Percentiles rank a stretch among this genome's conserved stretches.
phyloP scores from a whole-genome alignment of 306 rosid genomes.

The Quercus gilva region DNA sequence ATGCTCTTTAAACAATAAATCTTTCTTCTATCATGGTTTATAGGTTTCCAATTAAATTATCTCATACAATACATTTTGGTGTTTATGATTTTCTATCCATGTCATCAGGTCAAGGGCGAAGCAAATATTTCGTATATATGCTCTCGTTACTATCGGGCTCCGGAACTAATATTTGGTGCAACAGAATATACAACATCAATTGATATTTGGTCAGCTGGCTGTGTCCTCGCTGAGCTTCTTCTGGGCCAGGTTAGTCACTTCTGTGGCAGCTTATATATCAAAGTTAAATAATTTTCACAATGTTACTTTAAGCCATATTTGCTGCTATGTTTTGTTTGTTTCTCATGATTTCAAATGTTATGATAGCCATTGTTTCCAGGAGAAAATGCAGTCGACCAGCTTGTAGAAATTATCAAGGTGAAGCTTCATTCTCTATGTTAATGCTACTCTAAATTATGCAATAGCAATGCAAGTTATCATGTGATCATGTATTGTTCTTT shows the following conservation, averaged over 20 bases:
- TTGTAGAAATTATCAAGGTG: slow-evolving; percentile 96
- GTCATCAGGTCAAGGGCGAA: slow-evolving; percentile 76
- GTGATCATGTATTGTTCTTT: slow-evolving; percentile 23
- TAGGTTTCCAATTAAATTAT: not conserved
- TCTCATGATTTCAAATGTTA: slow-evolving; percentile 37
- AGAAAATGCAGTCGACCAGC: slow-evolving; percentile 93
- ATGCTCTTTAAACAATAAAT: not conserved
- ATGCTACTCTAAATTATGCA: slow-evolving; percentile 14
- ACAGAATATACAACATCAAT: slow-evolving; percentile 85
- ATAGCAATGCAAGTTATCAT: slow-evolving; percentile 5
- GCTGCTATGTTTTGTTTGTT: slow-evolving; percentile 6
- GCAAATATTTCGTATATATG: slow-evolving; percentile 90
- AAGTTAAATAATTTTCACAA: slow-evolving; percentile 21
- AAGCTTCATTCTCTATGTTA: slow-evolving; percentile 24
- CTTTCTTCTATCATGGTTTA: not conserved
- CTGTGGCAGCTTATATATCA: slow-evolving; percentile 5
- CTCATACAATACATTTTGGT: not conserved
- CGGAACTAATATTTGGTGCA: slow-evolving; percentile 98
- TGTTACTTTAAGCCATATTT: not conserved
- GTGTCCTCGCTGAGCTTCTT: slow-evolving; percentile 98
- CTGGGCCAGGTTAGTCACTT: slow-evolving; percentile 70
- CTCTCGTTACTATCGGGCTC: slow-evolving; percentile 96
- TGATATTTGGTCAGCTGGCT: slow-evolving; percentile 99
- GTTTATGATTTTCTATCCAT: slow-evolving; percentile 14
- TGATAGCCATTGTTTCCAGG: slow-evolving; percentile 92